Percentiles rank a stretch among this genome's conserved stretches.
These are phyloP conservation scores for Lepidium sativum DNA, from an alignment of 345 rosid species.

Conservation along the genomic window DNA sequence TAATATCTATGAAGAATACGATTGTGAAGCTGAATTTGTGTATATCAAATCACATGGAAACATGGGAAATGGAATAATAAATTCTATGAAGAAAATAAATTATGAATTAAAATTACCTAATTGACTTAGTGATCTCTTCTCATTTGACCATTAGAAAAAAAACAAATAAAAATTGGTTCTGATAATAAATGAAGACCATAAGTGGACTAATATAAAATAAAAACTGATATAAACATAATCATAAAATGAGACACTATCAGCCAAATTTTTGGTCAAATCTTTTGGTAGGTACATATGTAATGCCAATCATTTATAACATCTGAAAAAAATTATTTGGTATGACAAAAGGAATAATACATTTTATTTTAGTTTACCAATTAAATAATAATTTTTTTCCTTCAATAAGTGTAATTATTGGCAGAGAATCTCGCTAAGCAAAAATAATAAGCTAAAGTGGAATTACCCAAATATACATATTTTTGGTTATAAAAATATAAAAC, in stretches of 20 bases:
- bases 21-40: slow-evolving; percentile 9
- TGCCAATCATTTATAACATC: slow-evolving; percentile 32
- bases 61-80: slow-evolving; percentile 29
- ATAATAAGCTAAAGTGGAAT: not conserved
- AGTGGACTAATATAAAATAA: slow-evolving; percentile 19
- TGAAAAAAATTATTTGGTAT: slow-evolving; percentile 22
- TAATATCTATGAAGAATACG: not conserved
- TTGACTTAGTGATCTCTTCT: slow-evolving; percentile 31
- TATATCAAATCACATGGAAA: slow-evolving; percentile 39
- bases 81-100: not conserved
- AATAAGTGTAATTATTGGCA: slow-evolving; percentile 22
- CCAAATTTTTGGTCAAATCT: slow-evolving; percentile 26
- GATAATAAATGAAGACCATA: slow-evolving; percentile 5
- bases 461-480: not conserved
- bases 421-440: slow-evolving; percentile 26
- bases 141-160: slow-evolving; percentile 23
- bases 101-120: not conserved
- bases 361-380: not conserved
- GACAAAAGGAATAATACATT: slow-evolving; percentile 14
- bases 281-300: slow-evolving; percentile 30
- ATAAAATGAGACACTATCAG: slow-evolving; percentile 18
- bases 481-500: not conserved
- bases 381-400: slow-evolving; percentile 8
- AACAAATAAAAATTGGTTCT: too few relatives aligned
- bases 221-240: slow-evolving; percentile 8